Base-by-base conservation (phyloP, 2,329 filamentous ascomycete genomes). In the Aspergillus sp. region DNA sequence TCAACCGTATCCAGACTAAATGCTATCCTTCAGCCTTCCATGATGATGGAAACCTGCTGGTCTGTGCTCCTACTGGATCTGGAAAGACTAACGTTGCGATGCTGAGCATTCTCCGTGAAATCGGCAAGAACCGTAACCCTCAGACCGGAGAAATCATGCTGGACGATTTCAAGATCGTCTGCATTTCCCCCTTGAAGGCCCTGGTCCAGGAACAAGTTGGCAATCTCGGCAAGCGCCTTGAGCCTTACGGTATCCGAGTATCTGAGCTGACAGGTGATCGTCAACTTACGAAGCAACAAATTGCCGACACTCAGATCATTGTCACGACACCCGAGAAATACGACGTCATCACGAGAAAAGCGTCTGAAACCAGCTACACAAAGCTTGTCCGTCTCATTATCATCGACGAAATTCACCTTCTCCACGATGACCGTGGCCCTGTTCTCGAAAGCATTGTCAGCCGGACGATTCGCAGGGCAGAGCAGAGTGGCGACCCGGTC, bases 61-160 rank as follows among this genome's bases (percentile, higher is more conserved):
- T 98, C 61, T 98, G 93, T 66, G 94, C 93, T 6, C 93, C 93
- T 1, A 98, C 93, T 39, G 93, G 93, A 54, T 95, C 90, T 64
- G 93, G 93, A 62, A 98, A 98, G 73, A 98, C 93, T 2, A 98
- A 98, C 60, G 93, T 98, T 40, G 91, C 91, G 34, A 97, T 98
- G 91, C 76, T 98, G 50, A 85, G 91, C 2, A 97, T 98, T 61
- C 77, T 98, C 33, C 88, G 91, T 50, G 94, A 98, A 65, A 90
- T 98, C 61, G 93, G 93, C 48, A 98, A 97, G 73, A 85, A 98
- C 62, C 82, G 91, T 45, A 85, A 98, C 59, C 81, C 87, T 0
- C 75, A 85, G 50, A 95, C 89, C 1, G 93, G 93, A n/a, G 86
- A 94, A 48, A 93, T 98, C 51, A 89, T 95, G 65, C 74, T 98